These are phyloP conservation scores for Coemansia sp. DNA, from an alignment of 192 early-diverging fungal species.

Conservation along the genomic window DNA sequence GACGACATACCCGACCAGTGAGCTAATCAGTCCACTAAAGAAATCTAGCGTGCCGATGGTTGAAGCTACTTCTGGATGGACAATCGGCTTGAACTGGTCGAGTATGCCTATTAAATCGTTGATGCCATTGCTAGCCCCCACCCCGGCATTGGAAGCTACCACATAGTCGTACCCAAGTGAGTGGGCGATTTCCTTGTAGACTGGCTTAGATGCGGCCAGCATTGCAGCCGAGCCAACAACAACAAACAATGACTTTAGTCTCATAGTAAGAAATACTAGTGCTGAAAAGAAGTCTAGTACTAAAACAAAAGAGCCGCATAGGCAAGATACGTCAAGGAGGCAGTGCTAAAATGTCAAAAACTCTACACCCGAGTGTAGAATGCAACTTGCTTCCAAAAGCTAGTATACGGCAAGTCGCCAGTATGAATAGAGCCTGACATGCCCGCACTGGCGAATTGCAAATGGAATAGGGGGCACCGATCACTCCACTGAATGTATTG, in stretches of 20 bases:
- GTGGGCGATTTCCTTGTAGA: constrained; percentile 43
- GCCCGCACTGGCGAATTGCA: neutral
- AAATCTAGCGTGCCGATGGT: constrained; percentile 19
- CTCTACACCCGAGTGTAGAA: neutral
- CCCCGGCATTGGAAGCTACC: constrained; percentile 23
- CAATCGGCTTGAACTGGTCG: constrained; percentile 41
- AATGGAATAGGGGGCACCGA: neutral
- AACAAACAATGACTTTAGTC: neutral
- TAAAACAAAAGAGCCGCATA: neutral
- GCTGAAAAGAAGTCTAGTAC: neutral
- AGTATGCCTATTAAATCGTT: constrained; percentile 16
- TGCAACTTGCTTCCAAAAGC: neutral
- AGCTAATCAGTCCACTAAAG: constrained; percentile 29
- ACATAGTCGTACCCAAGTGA: constrained; percentile 28
- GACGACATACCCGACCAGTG: constrained; percentile 22
- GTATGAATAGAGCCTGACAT: neutral
- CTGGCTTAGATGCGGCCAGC: constrained; percentile 6
- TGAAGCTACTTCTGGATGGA: constrained; percentile 24
- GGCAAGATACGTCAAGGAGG: neutral
- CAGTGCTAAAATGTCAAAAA: neutral
- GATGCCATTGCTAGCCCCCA: constrained; percentile 20
- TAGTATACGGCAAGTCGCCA: neutral
- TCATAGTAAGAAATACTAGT: neutral
- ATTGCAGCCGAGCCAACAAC: neutral
- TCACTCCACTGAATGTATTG: neutral